Percentiles rank a stretch among this genome's conserved stretches.
These are phyloP conservation scores for Glycine tomentella DNA, from an alignment of 306 rosid species.

Conservation along the genomic window DNA sequence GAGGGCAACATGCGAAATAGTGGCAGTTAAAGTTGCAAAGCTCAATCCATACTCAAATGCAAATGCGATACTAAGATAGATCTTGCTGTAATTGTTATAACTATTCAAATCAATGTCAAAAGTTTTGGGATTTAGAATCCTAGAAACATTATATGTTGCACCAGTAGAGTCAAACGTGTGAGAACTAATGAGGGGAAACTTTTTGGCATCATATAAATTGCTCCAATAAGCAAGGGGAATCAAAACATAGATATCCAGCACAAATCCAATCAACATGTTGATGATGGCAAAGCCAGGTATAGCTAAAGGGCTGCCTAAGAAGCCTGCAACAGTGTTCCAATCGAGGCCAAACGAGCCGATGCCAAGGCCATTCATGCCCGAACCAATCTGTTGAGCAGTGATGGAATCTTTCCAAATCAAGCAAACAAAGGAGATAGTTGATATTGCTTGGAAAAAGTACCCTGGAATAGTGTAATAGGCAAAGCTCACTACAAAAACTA, in stretches of 20 bases:
- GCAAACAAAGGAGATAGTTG: slow-evolving; percentile 70
- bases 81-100: slow-evolving; percentile 75
- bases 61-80: slow-evolving; percentile 71
- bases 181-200: slow-evolving; percentile 73
- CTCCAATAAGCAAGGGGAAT: slow-evolving; percentile 75
- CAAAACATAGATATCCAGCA: slow-evolving; percentile 51
- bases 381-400: slow-evolving; percentile 85
- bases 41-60: slow-evolving; percentile 77
- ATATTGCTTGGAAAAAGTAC: slow-evolving; percentile 73
- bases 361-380: slow-evolving; percentile 78
- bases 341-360: slow-evolving; percentile 78
- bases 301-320: slow-evolving; percentile 78
- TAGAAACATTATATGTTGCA: slow-evolving; percentile 55
- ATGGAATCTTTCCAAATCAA: slow-evolving; percentile 77
- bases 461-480: slow-evolving; percentile 76
- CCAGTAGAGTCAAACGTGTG: slow-evolving; percentile 73
- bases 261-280: slow-evolving; percentile 66
- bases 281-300: slow-evolving; percentile 73
- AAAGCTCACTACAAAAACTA: slow-evolving; percentile 69
- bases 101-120: slow-evolving; percentile 58
- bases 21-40: slow-evolving; percentile 75
- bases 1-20: slow-evolving; percentile 76
- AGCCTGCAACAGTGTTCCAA: slow-evolving; percentile 78
- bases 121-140: slow-evolving; percentile 56
- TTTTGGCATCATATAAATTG: slow-evolving; percentile 68